Evolutionary conservation across 305 asterid species (phyloP).

Genomic region (Caryopteris hybrid): DNA sequence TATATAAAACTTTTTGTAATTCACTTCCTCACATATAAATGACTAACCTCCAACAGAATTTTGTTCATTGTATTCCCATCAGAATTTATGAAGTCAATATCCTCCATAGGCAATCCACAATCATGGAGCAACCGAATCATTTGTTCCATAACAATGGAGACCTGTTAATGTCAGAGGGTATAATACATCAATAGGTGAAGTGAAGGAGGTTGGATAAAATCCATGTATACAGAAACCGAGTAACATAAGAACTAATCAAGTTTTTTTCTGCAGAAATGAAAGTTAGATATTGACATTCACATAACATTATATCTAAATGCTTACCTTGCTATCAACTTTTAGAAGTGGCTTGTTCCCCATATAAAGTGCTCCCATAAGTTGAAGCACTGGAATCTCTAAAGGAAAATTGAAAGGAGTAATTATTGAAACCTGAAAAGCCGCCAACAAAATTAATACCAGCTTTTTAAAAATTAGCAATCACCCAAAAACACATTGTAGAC

Average conservation of each 20-base stretch:
- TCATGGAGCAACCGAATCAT: conserved; percentile 90
- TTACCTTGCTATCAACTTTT: conserved; percentile 94
- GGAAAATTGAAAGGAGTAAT: conserved; percentile 96
- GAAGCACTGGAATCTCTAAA: conserved; percentile 92
- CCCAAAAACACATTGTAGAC: no score
- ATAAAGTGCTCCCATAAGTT: conserved; percentile 95
- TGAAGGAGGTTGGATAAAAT: not conserved
- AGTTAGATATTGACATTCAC: not conserved
- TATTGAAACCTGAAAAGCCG: conserved; percentile 59
- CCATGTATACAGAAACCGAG: no score
- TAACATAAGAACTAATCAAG: no score
- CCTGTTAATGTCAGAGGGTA: conserved; percentile 38
- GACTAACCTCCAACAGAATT: conserved; percentile 73
- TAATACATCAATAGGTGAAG: not conserved
- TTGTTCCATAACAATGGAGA: conserved; percentile 87
- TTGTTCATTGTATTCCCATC: conserved; percentile 90
- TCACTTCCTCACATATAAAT: conserved; percentile 3
- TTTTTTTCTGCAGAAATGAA: not conserved
- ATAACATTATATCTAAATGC: no score
- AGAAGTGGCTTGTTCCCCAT: conserved; percentile 98
- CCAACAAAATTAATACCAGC: not conserved
- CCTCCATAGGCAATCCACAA: conserved; percentile 78
- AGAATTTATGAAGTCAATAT: conserved; percentile 89
- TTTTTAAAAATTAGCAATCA: no score
- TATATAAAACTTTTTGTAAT: not conserved